Evolutionary conservation across 495 filamentous ascomycete genomes (phyloP).

Genomic region (Penicillium soppii): DNA sequence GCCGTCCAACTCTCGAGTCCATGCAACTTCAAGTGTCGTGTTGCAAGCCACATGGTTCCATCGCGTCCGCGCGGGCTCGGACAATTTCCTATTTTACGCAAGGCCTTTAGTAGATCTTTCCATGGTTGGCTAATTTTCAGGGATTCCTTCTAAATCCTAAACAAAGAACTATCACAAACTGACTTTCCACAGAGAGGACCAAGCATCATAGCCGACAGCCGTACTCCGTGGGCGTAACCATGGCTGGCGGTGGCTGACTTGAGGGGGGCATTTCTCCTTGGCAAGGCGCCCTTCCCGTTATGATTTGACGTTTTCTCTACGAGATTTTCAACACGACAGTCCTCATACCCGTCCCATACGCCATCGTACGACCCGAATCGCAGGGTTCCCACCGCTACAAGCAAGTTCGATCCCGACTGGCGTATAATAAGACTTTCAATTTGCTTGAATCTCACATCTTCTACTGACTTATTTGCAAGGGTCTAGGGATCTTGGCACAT

Average conservation of each 20-base stretch:
- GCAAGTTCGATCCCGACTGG: too few species aligned
- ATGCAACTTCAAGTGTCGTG: conserved; percentile 21
- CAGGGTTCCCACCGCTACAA: too few species aligned
- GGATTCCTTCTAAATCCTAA: too few species aligned
- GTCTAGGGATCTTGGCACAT: neutral
- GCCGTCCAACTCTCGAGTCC: neutral
- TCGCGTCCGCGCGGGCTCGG: conserved; percentile 7
- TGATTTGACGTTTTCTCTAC: neutral
- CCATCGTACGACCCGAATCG: too few species aligned
- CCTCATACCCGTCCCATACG: neutral
- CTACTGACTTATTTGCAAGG: too few species aligned
- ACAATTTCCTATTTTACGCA: conserved; percentile 4
- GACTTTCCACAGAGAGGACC: neutral
- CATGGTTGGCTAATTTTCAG: neutral
- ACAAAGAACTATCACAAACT: neutral
- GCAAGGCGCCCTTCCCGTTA: neutral
- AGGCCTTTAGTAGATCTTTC: neutral
- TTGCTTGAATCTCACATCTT: too few species aligned
- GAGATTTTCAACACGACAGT: too few species aligned
- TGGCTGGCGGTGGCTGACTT: neutral
- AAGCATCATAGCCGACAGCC: neutral
- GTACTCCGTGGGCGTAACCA: neutral
- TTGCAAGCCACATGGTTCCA: conserved; percentile 27
- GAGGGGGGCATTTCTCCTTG: neutral
- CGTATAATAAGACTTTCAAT: too few species aligned